Evolutionary conservation across 1,139 yeast genomes (phyloP).

Genomic region (Entelexis paramagnoliae): DNA sequence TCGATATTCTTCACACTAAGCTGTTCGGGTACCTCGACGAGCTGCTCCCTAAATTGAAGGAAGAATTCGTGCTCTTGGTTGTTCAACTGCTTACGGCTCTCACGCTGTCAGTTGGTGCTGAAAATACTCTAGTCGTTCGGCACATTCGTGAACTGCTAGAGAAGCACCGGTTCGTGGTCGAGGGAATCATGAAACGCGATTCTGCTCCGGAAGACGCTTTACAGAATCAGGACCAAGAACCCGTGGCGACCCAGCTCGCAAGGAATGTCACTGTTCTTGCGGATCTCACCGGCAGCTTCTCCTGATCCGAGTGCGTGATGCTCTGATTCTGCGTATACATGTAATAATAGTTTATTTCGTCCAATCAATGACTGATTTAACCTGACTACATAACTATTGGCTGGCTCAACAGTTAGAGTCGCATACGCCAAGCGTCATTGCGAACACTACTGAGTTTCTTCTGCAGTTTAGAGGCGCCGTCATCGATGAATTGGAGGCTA

Average conservation of each 20-base stretch:
- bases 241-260: conserved; percentile 10
- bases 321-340: too few species aligned
- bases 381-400: too few species aligned
- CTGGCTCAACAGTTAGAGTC: conserved; percentile 7
- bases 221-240: conserved; percentile 6
- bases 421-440: conserved; percentile 14
- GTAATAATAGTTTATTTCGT: background rate
- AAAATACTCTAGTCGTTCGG: conserved; percentile 52
- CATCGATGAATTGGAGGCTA: conserved; percentile 78
- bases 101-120: conserved; percentile 67
- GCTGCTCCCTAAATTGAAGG: conserved; percentile 24
- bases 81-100: conserved; percentile 65
- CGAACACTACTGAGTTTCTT: conserved; percentile 43
- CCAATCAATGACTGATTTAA: background rate
- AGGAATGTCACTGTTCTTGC: conserved; percentile 6
- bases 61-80: conserved; percentile 64
- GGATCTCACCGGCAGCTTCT: background rate
- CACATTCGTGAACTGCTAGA: conserved; percentile 46
- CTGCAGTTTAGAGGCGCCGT: conserved; percentile 56
- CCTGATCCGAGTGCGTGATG: too few species aligned
- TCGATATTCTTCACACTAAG: conserved; percentile 64
- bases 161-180: conserved; percentile 47
- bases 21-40: conserved; percentile 26
- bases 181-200: conserved; percentile 43
- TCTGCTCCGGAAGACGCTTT: conserved; percentile 11